Percentiles rank a stretch among this genome's conserved stretches.
These are phyloP conservation scores for Xerocomus spinulosus DNA, from an alignment of 768 basidiomycete genomes.

Conservation along the genomic window DNA sequence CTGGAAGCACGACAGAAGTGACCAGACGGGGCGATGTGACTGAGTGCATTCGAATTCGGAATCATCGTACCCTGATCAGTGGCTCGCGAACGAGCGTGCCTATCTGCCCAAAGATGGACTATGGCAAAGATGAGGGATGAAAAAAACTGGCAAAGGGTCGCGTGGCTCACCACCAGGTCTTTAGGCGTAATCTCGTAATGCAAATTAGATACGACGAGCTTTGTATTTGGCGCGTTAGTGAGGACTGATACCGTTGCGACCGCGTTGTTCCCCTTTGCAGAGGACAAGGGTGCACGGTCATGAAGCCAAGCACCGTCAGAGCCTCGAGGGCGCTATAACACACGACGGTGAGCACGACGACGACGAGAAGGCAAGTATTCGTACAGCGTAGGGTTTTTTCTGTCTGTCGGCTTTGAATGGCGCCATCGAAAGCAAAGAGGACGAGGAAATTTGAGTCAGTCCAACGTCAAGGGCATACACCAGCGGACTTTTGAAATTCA, in stretches of 20 bases:
- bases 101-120: slow-evolving; percentile 90
- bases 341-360: slow-evolving; percentile 1
- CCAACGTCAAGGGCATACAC: background rate
- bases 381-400: slow-evolving; percentile 43
- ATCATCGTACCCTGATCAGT: slow-evolving; percentile 86
- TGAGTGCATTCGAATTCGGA: slow-evolving; percentile 39
- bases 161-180: slow-evolving; percentile 74
- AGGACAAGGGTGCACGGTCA: slow-evolving; percentile 58
- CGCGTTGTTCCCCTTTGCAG: slow-evolving; percentile 23
- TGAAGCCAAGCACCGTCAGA: slow-evolving; percentile 70
- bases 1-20: slow-evolving; percentile 30
- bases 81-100: slow-evolving; percentile 92
- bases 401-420: slow-evolving; percentile 28
- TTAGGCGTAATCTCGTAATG: slow-evolving; percentile 90
- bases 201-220: slow-evolving; percentile 77
- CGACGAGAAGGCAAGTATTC: slow-evolving; percentile 5
- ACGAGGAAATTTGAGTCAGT: background rate
- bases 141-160: background rate
- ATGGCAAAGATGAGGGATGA: slow-evolving; percentile 5
- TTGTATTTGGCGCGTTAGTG: slow-evolving; percentile 39
- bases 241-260: slow-evolving; percentile 14
- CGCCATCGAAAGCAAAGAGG: slow-evolving; percentile 16
- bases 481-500: background rate
- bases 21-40: slow-evolving; percentile 32
- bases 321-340: slow-evolving; percentile 51